Evolutionary conservation across 2,329 filamentous ascomycete species (phyloP), one percentile per base, ranked within the genome.

Genomic region (Hymenoscyphus infarciens): DNA sequence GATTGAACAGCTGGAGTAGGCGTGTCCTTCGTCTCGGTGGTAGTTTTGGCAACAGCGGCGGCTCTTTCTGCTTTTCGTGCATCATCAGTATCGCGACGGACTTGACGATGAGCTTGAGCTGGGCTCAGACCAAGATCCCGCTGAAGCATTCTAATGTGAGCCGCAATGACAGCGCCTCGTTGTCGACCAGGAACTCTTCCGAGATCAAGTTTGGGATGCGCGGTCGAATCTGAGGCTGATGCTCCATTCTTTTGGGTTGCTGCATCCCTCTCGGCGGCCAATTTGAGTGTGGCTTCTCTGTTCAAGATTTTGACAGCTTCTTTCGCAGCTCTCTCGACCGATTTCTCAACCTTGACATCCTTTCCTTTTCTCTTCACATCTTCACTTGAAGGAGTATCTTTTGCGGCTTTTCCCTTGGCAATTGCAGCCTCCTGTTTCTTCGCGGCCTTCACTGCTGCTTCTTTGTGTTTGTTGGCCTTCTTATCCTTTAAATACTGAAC

Each of bases 401-500:
- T 88, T 10, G 77, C 75, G 60, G 76, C 77, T 74, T 84, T 85
- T 33, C 82, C 79, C 56, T 79, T 79, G 22, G 79, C 79, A 11
- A 76, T 73, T 61, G 87, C 83, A 22, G 64, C 56, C 49, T 74
- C 72, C 56, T 73, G 71, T 71, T 88, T 88, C 31, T 80, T 78
- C 54, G 77, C 78, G 70, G 84, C 84, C 49, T 83, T 81, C 38
- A 78, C 78, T 31, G 80, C 80, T 4, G 77, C 74, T 62, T 88
- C 85, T 69, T 87, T 87, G 22, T 75, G 78, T 72, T 84, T 87
- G 67, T 86, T 91, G 15, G 91, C 91, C 78, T 96, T 97, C 78
- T 96, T 97, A 75, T 97, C 93, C 68, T 90, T 90, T 39, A 97
- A 82, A 68, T 88, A 96, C 73, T 97, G 92, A 60, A 98, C 90